phyloP scores from a whole-genome alignment of 768 basidiomycete genomes.

The Sporobolomyces pararoseus region DNA sequence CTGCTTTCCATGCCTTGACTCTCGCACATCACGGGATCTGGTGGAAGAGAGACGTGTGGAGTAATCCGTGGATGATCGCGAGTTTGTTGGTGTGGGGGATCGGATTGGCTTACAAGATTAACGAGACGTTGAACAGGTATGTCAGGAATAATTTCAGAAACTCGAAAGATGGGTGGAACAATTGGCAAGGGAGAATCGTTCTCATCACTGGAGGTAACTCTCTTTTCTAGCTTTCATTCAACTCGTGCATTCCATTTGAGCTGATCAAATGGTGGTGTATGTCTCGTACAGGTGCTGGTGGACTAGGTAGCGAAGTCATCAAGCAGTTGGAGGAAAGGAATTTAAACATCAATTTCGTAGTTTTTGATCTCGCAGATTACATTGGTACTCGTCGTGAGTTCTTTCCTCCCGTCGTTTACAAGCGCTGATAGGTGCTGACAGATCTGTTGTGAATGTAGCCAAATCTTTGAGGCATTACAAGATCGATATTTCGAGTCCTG shows the following conservation, averaged over 20 bases:
- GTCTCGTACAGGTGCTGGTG: constrained; percentile 65
- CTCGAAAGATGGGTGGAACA: constrained; percentile 50
- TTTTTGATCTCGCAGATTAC: constrained; percentile 77
- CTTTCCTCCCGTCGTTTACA: neutral
- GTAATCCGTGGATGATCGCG: neutral
- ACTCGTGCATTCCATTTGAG: neutral
- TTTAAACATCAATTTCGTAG: constrained; percentile 69
- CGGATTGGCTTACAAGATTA: neutral
- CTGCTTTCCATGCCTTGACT: neutral
- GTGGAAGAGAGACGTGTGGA: neutral
- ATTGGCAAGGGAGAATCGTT: constrained; percentile 82
- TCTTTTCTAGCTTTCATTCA: neutral
- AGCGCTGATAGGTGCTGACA: neutral
- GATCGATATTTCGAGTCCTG: constrained; percentile 86
- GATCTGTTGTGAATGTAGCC: constrained; percentile 47
- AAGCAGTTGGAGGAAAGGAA: constrained; percentile 72
- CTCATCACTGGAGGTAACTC: constrained; percentile 80
- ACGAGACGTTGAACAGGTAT: neutral
- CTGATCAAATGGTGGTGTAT: neutral
- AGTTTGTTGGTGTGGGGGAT: neutral
- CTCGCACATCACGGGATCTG: neutral
- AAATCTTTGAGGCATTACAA: constrained; percentile 79
- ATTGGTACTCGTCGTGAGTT: constrained; percentile 66
- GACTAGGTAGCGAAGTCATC: constrained; percentile 80
- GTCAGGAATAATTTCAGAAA: constrained; percentile 22